These are phyloP conservation scores for Ceratobasidium sp. DNA, from an alignment of 1,284 basidiomycete genomes.

Conservation along the genomic window DNA sequence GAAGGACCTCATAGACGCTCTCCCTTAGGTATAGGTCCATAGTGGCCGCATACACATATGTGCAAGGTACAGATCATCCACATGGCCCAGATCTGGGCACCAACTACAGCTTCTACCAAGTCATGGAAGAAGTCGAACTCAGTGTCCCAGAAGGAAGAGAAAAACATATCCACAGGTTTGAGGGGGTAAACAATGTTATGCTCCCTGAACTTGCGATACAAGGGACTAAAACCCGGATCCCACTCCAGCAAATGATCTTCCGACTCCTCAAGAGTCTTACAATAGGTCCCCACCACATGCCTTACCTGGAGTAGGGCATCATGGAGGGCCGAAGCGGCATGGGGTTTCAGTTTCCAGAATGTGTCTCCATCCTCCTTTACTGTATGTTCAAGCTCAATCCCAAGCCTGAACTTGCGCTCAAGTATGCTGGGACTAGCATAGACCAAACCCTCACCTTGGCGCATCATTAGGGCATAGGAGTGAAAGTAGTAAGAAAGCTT, in stretches of 20 bases:
- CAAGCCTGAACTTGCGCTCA: slow-evolving; percentile 13
- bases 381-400: background rate
- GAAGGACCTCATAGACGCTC: too few species aligned
- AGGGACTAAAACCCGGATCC: background rate
- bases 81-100: slow-evolving; percentile 1
- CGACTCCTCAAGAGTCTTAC: background rate
- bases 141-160: background rate
- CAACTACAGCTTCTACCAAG: background rate
- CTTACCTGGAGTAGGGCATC: slow-evolving; percentile 5
- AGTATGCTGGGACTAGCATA: background rate
- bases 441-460: background rate
- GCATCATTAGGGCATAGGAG: background rate
- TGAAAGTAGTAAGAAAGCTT: background rate
- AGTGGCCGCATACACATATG: background rate
- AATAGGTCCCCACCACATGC: background rate
- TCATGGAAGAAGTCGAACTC: background rate
- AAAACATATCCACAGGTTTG: background rate
- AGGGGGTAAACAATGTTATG: background rate
- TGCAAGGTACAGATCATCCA: background rate
- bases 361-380: too few species aligned
- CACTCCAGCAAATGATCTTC: background rate
- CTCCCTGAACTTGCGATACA: slow-evolving; percentile 8
- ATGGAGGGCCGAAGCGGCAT: too few species aligned
- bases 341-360: too few species aligned
- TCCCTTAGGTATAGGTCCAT: too few species aligned